Evolutionary conservation across 495 filamentous ascomycete genomes (phyloP).

Genomic region (Penicillium lividum): DNA sequence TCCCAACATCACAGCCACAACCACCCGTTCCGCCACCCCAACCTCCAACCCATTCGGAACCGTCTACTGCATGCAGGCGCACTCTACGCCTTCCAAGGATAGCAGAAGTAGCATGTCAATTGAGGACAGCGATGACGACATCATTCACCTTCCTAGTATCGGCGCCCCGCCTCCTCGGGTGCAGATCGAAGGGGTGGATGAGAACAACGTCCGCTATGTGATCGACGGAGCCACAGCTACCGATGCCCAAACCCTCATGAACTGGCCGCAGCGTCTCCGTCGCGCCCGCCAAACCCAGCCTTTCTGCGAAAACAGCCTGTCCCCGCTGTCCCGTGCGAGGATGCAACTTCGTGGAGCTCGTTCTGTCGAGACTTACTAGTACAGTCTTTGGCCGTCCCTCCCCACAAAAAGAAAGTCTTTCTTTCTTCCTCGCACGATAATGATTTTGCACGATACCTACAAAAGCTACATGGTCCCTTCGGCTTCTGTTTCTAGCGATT

Average conservation of each 20-base stretch:
- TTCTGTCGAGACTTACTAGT: conserved; percentile 30
- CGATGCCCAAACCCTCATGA: conserved; percentile 37
- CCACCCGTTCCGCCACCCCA: background rate
- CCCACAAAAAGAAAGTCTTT: background rate
- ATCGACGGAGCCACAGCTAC: conserved; percentile 30
- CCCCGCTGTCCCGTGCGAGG: conserved; percentile 23
- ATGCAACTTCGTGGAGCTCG: conserved; percentile 29
- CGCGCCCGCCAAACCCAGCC: conserved; percentile 12
- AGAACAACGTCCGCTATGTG: conserved; percentile 41
- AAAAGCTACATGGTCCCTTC: conserved; percentile 17
- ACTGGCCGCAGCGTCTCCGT: conserved; percentile 32
- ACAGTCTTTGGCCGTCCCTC: background rate
- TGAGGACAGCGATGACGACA: conserved; percentile 41
- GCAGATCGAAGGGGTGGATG: conserved; percentile 41
- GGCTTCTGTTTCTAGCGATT: conserved; percentile 17
- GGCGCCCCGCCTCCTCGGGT: conserved; percentile 27
- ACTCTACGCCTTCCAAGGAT: conserved; percentile 29
- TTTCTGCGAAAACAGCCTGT: conserved; percentile 22
- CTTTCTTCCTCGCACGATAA: conserved; percentile 20
- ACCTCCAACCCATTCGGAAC: conserved; percentile 14
- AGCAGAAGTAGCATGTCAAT: conserved; percentile 25
- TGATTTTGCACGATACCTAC: conserved; percentile 25
- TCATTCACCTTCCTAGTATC: conserved; percentile 42
- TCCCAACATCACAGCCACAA: conserved; percentile 4
- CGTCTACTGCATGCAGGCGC: conserved; percentile 43